Evolutionary conservation across 495 filamentous ascomycete species (phyloP).

Genomic region (Xylaria cubensis): DNA sequence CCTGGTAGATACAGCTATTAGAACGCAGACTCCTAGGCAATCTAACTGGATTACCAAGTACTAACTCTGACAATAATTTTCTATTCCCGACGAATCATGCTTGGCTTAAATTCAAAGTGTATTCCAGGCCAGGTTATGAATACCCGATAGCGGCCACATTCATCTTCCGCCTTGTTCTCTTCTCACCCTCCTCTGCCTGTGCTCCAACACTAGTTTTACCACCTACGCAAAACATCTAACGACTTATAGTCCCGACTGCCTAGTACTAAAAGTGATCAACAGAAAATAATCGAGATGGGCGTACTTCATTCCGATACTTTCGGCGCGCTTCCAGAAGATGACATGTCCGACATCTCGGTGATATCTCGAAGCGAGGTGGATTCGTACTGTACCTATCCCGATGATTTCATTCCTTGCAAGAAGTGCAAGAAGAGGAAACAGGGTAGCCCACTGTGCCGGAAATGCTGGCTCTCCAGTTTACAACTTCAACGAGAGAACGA

Average conservation of each 20-base stretch:
- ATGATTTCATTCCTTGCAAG: background rate
- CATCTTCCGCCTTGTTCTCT: background rate
- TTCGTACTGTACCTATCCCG: background rate
- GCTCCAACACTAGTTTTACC: background rate
- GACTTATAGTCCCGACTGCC: background rate
- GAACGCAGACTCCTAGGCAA: too few relatives aligned
- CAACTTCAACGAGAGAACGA: background rate
- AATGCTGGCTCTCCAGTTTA: background rate
- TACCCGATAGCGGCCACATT: background rate
- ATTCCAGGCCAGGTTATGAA: background rate
- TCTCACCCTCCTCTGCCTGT: background rate
- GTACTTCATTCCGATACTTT: background rate
- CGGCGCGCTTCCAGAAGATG: too few relatives aligned
- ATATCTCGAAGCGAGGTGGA: background rate
- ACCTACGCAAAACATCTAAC: background rate
- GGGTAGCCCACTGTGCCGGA: background rate
- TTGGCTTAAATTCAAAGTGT: background rate
- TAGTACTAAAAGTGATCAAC: background rate
- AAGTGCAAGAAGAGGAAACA: background rate
- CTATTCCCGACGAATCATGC: background rate
- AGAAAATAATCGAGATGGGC: background rate
- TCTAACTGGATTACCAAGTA: too few relatives aligned
- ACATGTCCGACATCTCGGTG: background rate
- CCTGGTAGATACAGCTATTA: too few relatives aligned
- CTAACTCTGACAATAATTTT: too few relatives aligned